Conservation (phyloP, 2,329 filamentous ascomycete species). For the Colletotrichum melonis region DNA sequence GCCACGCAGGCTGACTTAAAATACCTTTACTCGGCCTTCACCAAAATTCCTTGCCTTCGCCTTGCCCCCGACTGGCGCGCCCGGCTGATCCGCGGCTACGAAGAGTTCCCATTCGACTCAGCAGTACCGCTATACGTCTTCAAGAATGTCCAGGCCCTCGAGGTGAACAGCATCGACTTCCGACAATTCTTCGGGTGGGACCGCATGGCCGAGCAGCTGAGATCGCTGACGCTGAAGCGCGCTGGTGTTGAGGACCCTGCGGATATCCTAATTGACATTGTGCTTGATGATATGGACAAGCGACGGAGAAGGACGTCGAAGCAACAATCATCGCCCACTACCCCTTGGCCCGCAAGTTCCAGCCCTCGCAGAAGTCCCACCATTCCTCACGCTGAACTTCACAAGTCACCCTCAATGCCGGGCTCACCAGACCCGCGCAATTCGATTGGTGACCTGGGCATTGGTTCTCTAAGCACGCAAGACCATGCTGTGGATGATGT, state of each 20-base stretch:
- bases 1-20: constrained; percentile 88
- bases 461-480: constrained; percentile 69
- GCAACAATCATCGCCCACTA: constrained; percentile 81
- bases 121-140: constrained; percentile 96
- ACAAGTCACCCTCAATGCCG: constrained; percentile 76
- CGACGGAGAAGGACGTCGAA: constrained; percentile 89
- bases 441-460: constrained; percentile 61
- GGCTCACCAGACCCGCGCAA: constrained; percentile 66
- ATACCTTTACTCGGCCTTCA: constrained; percentile 98
- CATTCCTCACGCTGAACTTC: constrained; percentile 72
- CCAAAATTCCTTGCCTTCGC: constrained; percentile 93
- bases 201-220: constrained; percentile 88
- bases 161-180: constrained; percentile 96
- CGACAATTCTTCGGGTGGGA: constrained; percentile 99
- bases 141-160: constrained; percentile 94
- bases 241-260: constrained; percentile 89
- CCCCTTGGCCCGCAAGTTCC: constrained; percentile 70
- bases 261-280: constrained; percentile 91
- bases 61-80: constrained; percentile 94
- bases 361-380: constrained; percentile 73
- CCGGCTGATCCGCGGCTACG: constrained; percentile 89
- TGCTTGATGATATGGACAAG: constrained; percentile 96
- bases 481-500: constrained; percentile 60
- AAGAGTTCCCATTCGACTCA: constrained; percentile 98
- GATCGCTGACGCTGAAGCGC: constrained; percentile 88